Conservation (phyloP, 768 basidiomycete species). For the Amanita rimosa region DNA sequence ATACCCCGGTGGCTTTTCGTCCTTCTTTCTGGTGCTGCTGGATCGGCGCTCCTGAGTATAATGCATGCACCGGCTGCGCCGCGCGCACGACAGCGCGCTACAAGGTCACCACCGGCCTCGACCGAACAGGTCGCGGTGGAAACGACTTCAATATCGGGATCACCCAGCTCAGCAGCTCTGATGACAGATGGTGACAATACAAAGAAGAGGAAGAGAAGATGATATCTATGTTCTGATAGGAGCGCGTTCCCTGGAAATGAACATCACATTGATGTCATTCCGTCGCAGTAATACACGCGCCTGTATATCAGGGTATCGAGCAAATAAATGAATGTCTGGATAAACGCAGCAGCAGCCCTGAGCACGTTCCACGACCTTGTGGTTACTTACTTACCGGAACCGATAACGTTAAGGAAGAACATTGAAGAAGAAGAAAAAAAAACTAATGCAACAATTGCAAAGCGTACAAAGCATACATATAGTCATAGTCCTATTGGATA, state of each 20-base stretch:
- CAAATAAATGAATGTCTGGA: no score
- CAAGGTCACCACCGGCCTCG: background rate
- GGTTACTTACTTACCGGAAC: no score
- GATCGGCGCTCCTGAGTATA: constrained; percentile 54
- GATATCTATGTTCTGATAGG: background rate
- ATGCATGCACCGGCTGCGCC: constrained; percentile 33
- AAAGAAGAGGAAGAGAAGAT: constrained; percentile 4
- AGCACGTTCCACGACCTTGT: no score
- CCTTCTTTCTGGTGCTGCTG: constrained; percentile 51
- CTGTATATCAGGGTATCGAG: no score
- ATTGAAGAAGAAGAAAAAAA: background rate
- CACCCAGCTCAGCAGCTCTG: background rate
- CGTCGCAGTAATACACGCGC: no score
- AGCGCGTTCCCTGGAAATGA: no score
- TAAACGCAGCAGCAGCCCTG: no score
- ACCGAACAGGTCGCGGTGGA: background rate
- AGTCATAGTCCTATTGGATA: constrained; percentile 3
- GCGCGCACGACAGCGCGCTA: constrained; percentile 5
- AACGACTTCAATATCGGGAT: constrained; percentile 5
- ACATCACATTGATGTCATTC: no score
- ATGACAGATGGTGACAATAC: background rate
- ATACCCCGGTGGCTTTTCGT: constrained; percentile 70
- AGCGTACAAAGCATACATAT: background rate
- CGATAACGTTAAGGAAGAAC: no score
- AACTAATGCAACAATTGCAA: background rate